Percentiles rank a stretch among this genome's conserved stretches.
Evolutionary conservation across 73 alveolate species (phyloP).

Genomic region (Durusdinium trenchii): DNA sequence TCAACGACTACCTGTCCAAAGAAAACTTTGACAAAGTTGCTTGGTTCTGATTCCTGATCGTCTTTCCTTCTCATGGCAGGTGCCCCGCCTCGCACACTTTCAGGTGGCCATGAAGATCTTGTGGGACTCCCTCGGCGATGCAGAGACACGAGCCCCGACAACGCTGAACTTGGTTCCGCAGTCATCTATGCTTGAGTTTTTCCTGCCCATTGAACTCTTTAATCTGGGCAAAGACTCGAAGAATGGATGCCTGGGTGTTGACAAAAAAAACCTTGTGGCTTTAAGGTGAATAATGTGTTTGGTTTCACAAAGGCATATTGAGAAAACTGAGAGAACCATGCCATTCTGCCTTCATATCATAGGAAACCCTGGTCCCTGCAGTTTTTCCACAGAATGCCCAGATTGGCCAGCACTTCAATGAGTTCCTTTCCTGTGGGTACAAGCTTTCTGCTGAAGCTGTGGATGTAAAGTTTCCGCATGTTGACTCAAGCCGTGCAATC

Average conservation of each 20-base stretch:
- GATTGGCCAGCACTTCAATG: neutral
- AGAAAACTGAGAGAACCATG: too few species aligned
- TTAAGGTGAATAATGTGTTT: neutral
- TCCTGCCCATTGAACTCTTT: neutral
- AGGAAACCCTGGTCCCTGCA: too few species aligned
- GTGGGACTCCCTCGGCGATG: neutral
- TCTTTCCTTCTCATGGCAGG: neutral
- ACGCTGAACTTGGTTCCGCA: neutral
- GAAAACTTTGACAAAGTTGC: neutral
- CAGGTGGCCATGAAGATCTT: neutral
- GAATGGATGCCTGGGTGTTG: slow-evolving; percentile 11
- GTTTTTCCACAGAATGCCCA: neutral
- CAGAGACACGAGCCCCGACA: neutral
- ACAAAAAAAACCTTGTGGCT: neutral
- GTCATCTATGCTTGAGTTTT: neutral
- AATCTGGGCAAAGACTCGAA: neutral
- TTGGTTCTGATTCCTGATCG: neutral
- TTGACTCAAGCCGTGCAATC: neutral
- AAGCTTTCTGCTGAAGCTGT: neutral
- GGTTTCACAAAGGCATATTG: too few species aligned
- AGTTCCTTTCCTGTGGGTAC: neutral
- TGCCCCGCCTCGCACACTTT: neutral
- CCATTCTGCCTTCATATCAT: too few species aligned
- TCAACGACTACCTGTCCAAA: neutral
- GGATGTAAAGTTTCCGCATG: neutral